Evolutionary conservation across 2,329 filamentous ascomycete genomes (phyloP), one percentile per base, ranked within the genome.

Genomic region (Botrytis deweyae): DNA sequence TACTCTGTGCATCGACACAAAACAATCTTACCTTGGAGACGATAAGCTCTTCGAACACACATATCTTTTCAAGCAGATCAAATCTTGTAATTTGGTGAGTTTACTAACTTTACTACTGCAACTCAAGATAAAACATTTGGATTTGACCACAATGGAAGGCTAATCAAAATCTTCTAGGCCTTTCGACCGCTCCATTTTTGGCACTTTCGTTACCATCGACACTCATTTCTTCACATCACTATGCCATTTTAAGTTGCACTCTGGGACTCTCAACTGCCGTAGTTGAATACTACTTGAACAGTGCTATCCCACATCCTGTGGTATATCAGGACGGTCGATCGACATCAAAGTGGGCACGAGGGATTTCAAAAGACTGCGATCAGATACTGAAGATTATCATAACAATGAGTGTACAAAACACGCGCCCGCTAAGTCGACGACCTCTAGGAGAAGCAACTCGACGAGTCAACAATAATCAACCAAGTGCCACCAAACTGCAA

Each of bases 391-490:
- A 33, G 38, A n/a, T 42, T 73, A 52, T 46, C 49, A 70, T 18
- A 46, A 66, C 65, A 75, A 80, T 79, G 78, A 77, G 74, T 74
- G 74, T 58, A 64, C 72, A 77, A 72, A 44, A 66, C 33, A 64
- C 76, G 70, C 78, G 78, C 33, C 76, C 76, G 25, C 74, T 78
- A 66, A 78, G 79, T 74, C 79, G 80, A 72, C 80, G 80, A 55
- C 67, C 77, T 65, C 76, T 82, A 18, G 80, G 78, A 64, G 81
- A 82, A 73, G 78, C 80, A 66, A 81, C 80, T 36, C 73, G 74
- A 52, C 77, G 80, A 68, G 76, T 81, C 70, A 81, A 81, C 66
- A 81, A 81, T 70, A 61, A 73, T n/a, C 80, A 79, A 55, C 66
- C 72, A 7, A 55, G 64, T 14, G 72, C 73, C 18, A 55, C 33